These are phyloP conservation scores for Simmondsia chinensis DNA, from an alignment of 148 eudicot species.

Conservation along the genomic window DNA sequence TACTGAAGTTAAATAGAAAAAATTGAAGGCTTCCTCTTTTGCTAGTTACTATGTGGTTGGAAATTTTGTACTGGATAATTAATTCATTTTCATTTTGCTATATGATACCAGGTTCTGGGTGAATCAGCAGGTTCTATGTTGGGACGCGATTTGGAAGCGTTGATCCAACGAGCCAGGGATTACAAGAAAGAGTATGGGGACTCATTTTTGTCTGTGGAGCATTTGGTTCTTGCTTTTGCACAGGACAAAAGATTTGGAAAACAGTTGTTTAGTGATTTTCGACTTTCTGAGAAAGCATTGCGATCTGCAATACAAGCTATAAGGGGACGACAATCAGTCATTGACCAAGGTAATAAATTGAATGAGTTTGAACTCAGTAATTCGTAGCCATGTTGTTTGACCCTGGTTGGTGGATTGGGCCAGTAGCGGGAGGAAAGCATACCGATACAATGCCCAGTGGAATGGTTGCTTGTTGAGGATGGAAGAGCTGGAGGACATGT, in stretches of 20 bases:
- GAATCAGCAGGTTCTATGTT: constrained; percentile 95
- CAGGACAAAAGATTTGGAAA: constrained; percentile 87
- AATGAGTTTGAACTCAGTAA: too few species aligned
- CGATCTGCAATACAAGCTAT: constrained; percentile 61
- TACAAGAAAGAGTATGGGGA: constrained; percentile 84
- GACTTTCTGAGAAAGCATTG: constrained; percentile 41
- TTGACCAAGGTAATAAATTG: constrained; percentile 69
- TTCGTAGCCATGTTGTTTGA: too few species aligned
- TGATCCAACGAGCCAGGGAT: constrained; percentile 74
- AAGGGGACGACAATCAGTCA: constrained; percentile 79
- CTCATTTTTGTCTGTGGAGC: constrained; percentile 97
- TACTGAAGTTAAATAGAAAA: too few species aligned
- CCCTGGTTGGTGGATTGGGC: too few species aligned
- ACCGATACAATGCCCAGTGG: too few species aligned
- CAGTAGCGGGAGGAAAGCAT: too few species aligned
- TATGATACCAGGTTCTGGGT: constrained; percentile 56
- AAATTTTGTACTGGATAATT: not conserved
- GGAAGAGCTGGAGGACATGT: too few species aligned
- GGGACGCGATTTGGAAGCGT: constrained; percentile 78
- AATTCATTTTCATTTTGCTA: not conserved
- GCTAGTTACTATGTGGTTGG: not conserved
- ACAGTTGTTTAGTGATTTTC: constrained; percentile 78
- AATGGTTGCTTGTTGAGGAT: too few species aligned
- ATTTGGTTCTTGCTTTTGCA: constrained; percentile 74
- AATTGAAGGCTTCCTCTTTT: not conserved